A percentile compares a stretch with the other conserved stretches of the same genome.
Evolutionary conservation across 805 yeast genomes (phyloP).

Genomic region (Metschnikowia santaceciliae): DNA sequence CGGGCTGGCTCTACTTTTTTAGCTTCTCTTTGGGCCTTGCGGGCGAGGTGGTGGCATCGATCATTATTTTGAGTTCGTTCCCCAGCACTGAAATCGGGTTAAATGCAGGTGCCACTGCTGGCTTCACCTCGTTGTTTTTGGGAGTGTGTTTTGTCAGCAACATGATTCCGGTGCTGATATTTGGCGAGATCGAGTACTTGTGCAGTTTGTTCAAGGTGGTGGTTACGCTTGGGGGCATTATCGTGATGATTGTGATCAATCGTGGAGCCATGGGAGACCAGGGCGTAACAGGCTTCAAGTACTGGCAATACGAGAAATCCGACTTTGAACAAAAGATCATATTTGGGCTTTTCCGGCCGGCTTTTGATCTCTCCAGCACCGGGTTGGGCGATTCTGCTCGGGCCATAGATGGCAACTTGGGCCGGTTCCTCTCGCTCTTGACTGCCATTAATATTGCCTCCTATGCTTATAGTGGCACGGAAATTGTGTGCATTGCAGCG

Average conservation of each 20-base stretch:
- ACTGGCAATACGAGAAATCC: conserved; percentile 58
- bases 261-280: conserved; percentile 47
- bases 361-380: conserved; percentile 60
- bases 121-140: conserved; percentile 63
- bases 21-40: conserved; percentile 72
- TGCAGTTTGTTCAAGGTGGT: conserved; percentile 57
- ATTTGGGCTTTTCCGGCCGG: conserved; percentile 72
- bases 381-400: conserved; percentile 46
- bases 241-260: conserved; percentile 63
- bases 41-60: conserved; percentile 76
- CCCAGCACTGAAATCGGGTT: conserved; percentile 50
- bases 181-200: conserved; percentile 71
- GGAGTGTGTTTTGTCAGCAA: conserved; percentile 48
- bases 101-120: conserved; percentile 40
- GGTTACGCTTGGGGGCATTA: conserved; percentile 48
- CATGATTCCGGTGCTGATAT: conserved; percentile 63
- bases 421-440: conserved; percentile 56
- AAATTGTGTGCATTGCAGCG: conserved; percentile 77
- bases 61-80: conserved; percentile 70
- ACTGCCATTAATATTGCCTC: conserved; percentile 63
- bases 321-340: conserved; percentile 44
- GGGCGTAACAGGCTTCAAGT: conserved; percentile 56
- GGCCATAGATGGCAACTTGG: conserved; percentile 61
- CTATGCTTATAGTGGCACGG: conserved; percentile 79
- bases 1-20: conserved; percentile 72